Percentiles rank a stretch among this genome's conserved stretches.
Evolutionary conservation across 495 filamentous ascomycete genomes (phyloP).

Genomic region (Jackrogersella multiformis): DNA sequence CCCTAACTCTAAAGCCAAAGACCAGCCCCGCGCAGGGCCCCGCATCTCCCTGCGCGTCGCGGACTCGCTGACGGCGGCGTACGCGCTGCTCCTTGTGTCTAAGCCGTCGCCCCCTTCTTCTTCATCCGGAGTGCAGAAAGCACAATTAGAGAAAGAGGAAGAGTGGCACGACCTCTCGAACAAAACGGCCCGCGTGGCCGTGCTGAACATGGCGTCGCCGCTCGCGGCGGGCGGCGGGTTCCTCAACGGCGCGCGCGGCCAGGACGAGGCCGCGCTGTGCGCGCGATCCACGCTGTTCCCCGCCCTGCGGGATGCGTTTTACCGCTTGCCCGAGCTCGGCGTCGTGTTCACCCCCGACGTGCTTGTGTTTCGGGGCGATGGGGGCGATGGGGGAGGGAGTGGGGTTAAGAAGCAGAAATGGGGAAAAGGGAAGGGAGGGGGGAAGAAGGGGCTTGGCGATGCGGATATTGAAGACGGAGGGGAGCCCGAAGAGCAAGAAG

Average conservation of each 20-base stretch:
- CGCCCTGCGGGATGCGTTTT: slow-evolving; percentile 62
- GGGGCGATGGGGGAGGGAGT: no score
- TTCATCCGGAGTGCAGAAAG: neutral
- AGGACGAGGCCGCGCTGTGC: slow-evolving; percentile 72
- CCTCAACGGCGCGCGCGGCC: slow-evolving; percentile 63
- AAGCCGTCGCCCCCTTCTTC: slow-evolving; percentile 22
- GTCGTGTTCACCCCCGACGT: slow-evolving; percentile 66
- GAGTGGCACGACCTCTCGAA: slow-evolving; percentile 45
- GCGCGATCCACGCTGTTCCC: slow-evolving; percentile 68
- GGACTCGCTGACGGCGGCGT: slow-evolving; percentile 60
- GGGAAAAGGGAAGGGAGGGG: slow-evolving; percentile 19
- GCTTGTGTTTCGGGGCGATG: slow-evolving; percentile 43
- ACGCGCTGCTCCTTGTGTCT: slow-evolving; percentile 44
- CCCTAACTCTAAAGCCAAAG: no score
- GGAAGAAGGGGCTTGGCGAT: no score
- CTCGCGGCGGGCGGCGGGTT: slow-evolving; percentile 66
- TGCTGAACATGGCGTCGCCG: slow-evolving; percentile 73
- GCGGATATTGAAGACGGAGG: slow-evolving; percentile 4
- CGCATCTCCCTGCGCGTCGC: slow-evolving; percentile 52
- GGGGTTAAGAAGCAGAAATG: no score
- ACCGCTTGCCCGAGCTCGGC: slow-evolving; percentile 62
- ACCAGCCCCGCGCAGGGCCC: slow-evolving; percentile 1
- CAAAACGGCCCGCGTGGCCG: slow-evolving; percentile 44
- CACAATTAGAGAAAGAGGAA: no score
- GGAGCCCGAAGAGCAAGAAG: slow-evolving; percentile 7